Conservation (phyloP, 805 yeast genomes). For the Barnettozyma siamensis region DNA sequence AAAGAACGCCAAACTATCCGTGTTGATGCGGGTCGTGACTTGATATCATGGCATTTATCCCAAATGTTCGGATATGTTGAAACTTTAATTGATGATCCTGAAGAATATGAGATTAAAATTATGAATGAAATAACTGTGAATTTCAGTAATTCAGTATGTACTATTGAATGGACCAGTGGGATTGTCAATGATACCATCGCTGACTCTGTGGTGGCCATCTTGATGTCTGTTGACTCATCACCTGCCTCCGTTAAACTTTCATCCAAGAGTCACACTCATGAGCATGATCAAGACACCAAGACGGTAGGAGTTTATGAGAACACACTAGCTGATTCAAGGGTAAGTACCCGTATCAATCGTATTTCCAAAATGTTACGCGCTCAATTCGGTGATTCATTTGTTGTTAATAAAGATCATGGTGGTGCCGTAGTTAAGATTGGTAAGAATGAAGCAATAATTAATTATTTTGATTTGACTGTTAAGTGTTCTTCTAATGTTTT, state of each 20-base stretch:
- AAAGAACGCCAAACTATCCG: slow-evolving; percentile 75
- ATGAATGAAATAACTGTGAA: slow-evolving; percentile 59
- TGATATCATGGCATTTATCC: slow-evolving; percentile 82
- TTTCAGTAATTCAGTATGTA: slow-evolving; percentile 43
- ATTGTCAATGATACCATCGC: slow-evolving; percentile 89
- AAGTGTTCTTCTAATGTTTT: slow-evolving; percentile 70
- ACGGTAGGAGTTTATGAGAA: slow-evolving; percentile 3
- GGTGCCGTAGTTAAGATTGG: slow-evolving; percentile 71
- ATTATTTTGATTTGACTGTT: slow-evolving; percentile 60
- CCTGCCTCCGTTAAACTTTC: slow-evolving; percentile 92
- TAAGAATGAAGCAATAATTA: slow-evolving; percentile 62
- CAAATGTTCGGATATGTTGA: slow-evolving; percentile 93
- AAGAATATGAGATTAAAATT: slow-evolving; percentile 46
- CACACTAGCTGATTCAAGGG: slow-evolving; percentile 29
- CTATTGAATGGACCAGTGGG: slow-evolving; percentile 89
- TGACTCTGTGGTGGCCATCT: slow-evolving; percentile 85
- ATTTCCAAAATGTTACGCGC: slow-evolving; percentile 62
- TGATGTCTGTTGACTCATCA: slow-evolving; percentile 87
- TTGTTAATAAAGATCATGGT: slow-evolving; percentile 31
- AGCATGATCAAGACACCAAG: slow-evolving; percentile 21
- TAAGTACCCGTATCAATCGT: slow-evolving; percentile 40
- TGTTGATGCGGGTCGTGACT: slow-evolving; percentile 73
- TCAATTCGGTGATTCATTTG: slow-evolving; percentile 82
- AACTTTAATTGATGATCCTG: slow-evolving; percentile 48
- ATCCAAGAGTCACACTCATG: slow-evolving; percentile 50